Evolutionary conservation across 139 green algal species (phyloP), one percentile per base, ranked within the genome.

Genomic region (Chlorella sp.): DNA sequence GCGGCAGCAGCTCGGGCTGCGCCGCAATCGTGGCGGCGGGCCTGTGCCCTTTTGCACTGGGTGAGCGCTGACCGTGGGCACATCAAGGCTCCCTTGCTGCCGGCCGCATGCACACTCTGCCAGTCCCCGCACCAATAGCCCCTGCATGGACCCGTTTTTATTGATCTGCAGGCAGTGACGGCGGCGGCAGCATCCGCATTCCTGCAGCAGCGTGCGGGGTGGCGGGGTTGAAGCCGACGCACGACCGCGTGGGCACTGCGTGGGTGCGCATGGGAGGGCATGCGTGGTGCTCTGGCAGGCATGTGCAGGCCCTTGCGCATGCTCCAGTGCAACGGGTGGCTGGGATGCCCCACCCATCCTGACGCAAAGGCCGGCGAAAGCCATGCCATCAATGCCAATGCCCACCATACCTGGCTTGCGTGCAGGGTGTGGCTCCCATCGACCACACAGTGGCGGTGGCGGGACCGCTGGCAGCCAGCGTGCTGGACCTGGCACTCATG

Each of bases 101-200:
- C n/a, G n/a, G n/a, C n/a, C n/a, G n/a, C n/a, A n/a, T n/a, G n/a
- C n/a, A n/a, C n/a, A n/a, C n/a, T n/a, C n/a, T n/a, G n/a, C n/a
- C n/a, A n/a, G n/a, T n/a, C n/a, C n/a, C n/a, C n/a, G n/a, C n/a
- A n/a, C n/a, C n/a, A n/a, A n/a, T n/a, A n/a, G n/a, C n/a, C n/a
- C n/a, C n/a, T n/a, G n/a, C n/a, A n/a, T n/a, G n/a, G n/a, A n/a
- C n/a, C n/a, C n/a, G n/a, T n/a, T n/a, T n/a, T n/a, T n/a, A n/a
- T n/a, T 15, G 11, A 23, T 15, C 57, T 87, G 83, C 86, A 94
- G 92, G 94, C 56, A 91, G 80, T 20, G 94, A 97, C 81, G 94
- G 94, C 26, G 96, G 93, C 9, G 96, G 96, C 56, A 95, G 88
- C 67, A 90, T 98, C 28, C 91, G 96, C 74, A 92, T 98, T 60